Conservation (phyloP, 2,329 filamentous ascomycete genomes). For the Fusarium sp. region DNA sequence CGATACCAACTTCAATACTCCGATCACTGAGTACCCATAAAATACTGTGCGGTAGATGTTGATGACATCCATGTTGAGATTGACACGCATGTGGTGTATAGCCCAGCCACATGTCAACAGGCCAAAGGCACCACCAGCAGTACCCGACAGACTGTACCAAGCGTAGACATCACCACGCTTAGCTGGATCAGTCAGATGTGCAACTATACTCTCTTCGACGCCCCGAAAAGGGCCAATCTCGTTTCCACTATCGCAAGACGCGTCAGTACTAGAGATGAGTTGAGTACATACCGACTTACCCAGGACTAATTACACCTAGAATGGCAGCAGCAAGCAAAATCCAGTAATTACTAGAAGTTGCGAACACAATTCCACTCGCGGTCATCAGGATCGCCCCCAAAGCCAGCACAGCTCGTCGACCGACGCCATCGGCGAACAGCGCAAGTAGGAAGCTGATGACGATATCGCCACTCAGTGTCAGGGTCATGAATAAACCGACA, state of each 20-base stretch:
- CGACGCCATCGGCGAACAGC: conserved; percentile 68
- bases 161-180: conserved; percentile 69
- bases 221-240: conserved; percentile 74
- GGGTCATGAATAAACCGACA: conserved; percentile 75
- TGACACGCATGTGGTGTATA: conserved; percentile 62
- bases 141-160: conserved; percentile 72
- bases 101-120: conserved; percentile 71
- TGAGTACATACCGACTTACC: conserved; percentile 43
- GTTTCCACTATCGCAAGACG: conserved; percentile 62
- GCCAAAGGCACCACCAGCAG: conserved; percentile 71
- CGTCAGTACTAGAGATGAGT: not conserved
- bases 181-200: conserved; percentile 64
- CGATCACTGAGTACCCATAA: conserved; percentile 55
- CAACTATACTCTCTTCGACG: conserved; percentile 71
- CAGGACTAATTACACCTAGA: conserved; percentile 72
- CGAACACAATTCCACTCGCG: conserved; percentile 68
- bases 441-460: conserved; percentile 71
- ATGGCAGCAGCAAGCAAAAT: conserved; percentile 68
- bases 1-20: conserved; percentile 68
- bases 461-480: conserved; percentile 72
- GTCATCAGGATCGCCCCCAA: conserved; percentile 69
- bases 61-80: conserved; percentile 59
- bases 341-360: conserved; percentile 67
- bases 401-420: conserved; percentile 66
- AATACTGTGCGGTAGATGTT: conserved; percentile 69